phyloP scores from a whole-genome alignment of 257 asterid species.

The Solanum clarkiae region DNA sequence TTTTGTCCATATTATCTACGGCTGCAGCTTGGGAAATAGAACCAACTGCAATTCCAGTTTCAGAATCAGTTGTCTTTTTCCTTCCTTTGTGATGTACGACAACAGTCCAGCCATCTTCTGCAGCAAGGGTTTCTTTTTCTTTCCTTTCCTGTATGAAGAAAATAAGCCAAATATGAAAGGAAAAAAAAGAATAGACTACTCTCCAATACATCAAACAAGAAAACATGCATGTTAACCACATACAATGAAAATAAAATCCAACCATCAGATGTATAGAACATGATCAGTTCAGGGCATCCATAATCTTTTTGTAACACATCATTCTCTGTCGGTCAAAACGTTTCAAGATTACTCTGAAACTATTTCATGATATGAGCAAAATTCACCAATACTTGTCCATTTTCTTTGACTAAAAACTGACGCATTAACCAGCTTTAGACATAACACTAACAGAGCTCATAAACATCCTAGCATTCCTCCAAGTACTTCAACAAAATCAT shows the following conservation, averaged over 20 bases:
- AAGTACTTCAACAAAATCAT: not conserved
- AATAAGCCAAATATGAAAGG: not conserved
- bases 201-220: not conserved
- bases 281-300: not conserved
- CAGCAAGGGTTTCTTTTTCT: constrained; percentile 66
- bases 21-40: constrained; percentile 87
- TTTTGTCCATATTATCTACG: constrained; percentile 49
- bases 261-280: not conserved
- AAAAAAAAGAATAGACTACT: not conserved
- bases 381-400: not conserved
- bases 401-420: not conserved
- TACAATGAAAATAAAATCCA: not conserved
- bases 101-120: constrained; percentile 94
- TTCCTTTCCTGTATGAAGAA: constrained; percentile 53
- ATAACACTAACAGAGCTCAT: not conserved
- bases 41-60: constrained; percentile 77
- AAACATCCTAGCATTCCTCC: not conserved
- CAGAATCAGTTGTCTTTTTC: constrained; percentile 81
- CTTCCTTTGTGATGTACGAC: constrained; percentile 89
- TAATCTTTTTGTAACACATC: not conserved
- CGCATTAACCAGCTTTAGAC: not conserved
- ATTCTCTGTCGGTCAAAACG: not conserved
- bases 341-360: not conserved
- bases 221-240: not conserved
- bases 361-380: not conserved